These are phyloP conservation scores for Mucor piriformis DNA, from an alignment of 371 early-diverging fungal genomes.

Conservation along the genomic window DNA sequence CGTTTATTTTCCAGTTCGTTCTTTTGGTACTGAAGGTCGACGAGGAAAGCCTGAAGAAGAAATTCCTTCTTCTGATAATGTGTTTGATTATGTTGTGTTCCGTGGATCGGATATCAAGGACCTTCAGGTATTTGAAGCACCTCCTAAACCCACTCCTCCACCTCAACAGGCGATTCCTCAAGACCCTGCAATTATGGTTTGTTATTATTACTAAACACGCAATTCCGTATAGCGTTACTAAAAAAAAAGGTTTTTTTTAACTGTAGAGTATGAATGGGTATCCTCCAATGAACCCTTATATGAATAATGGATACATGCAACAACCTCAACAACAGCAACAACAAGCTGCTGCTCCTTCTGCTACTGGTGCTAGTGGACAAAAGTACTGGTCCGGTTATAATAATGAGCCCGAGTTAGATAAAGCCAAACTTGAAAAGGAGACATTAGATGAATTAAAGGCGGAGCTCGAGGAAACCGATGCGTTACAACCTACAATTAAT, in stretches of 20 bases:
- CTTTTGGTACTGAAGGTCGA: constrained; percentile 87
- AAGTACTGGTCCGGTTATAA: constrained; percentile 21
- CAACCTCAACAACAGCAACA: constrained; percentile 32
- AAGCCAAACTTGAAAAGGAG: constrained; percentile 22
- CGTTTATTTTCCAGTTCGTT: constrained; percentile 58
- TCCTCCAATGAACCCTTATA: constrained; percentile 45
- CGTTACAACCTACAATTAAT: constrained; percentile 40
- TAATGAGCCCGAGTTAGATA: constrained; percentile 4
- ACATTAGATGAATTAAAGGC: constrained; percentile 30
- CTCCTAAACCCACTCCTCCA: constrained; percentile 55
- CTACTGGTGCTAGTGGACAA: no score
- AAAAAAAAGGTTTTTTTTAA: background rate
- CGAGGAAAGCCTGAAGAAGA: constrained; percentile 80
- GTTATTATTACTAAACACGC: background rate
- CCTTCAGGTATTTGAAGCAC: constrained; percentile 83
- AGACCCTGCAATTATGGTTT: constrained; percentile 91
- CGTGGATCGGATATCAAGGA: constrained; percentile 93
- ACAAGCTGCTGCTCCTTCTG: constrained; percentile 22
- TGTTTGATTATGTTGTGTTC: constrained; percentile 91
- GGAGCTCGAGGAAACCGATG: constrained; percentile 23
- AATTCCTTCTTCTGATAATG: constrained; percentile 79
- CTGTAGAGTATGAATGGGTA: constrained; percentile 40
- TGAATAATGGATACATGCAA: constrained; percentile 25
- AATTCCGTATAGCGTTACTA: background rate
- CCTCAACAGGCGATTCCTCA: constrained; percentile 70